Base-by-base conservation (phyloP, 805 yeast species). In the Wickerhamiella allomyrinae region DNA sequence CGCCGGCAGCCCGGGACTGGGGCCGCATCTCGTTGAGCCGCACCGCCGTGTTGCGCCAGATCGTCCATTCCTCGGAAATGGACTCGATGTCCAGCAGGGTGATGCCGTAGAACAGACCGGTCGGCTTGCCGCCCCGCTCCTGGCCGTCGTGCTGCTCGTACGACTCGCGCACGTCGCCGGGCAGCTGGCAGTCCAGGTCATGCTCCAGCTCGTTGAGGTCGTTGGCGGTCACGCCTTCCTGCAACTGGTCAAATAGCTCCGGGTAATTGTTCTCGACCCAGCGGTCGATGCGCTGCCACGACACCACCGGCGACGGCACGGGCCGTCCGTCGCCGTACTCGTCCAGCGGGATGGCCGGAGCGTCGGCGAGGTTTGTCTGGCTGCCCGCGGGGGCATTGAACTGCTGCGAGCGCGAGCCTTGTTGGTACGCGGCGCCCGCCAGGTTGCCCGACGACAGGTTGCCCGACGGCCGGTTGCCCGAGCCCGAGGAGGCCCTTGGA, bases 141-240 rank as follows among this genome's bases (percentile, higher is more conserved):
- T 91, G 98, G 41, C 98, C 98, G 56, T 91, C 97, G 50, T 91
- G 95, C 33, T 80, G 62, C 53, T 76, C 72, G 55, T 73, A 73
- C 36, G 89, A 81, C 34, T 86, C 94, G 41, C 81, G 68, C 7
- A 91, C 84, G 43, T 89, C 83, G 2, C 76, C 65, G 1, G 98
- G 98, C 36, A 91, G 68, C 37, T 68, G 66, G 40, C 84, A 65
- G 36, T 73, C 76, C 55, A 86, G 66, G 58, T 89, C 96, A 51
- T 73, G 72, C 63, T 91, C 96, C 23, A 91, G 79, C 51, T 80
- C 89, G 48, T 70, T 68, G 43, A 89, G 67, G 57, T 91, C 98
- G 44, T 78, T 73, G 31, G 70, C 68, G 0, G 95, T 84, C 47
- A 86, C 91, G 22, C 85, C 80, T 40, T 74, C 78, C 55, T 78